Conservation (phyloP, 2,329 filamentous ascomycete genomes). For the Fusarium odoratissimum region DNA sequence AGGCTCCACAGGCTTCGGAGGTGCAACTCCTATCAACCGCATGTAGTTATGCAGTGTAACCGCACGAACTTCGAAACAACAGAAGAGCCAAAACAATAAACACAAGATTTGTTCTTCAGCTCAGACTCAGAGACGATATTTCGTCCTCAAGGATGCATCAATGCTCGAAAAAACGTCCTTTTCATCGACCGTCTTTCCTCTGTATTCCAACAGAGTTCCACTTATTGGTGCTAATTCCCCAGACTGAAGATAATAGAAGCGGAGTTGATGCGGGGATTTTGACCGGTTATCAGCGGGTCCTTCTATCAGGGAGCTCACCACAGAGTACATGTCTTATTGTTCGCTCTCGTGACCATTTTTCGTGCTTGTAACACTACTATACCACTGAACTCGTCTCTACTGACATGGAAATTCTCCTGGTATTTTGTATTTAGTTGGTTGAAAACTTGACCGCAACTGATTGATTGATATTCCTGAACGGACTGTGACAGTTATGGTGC, state of each 20-base stretch:
- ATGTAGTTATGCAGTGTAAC: not conserved
- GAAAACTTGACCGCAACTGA: not conserved
- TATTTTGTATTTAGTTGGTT: not conserved
- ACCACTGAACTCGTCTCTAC: not conserved
- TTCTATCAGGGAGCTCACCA: not conserved
- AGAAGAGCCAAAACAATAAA: not conserved
- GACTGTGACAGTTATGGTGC: constrained; percentile 49
- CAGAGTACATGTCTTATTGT: constrained; percentile 3
- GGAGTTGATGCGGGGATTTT: constrained; percentile 29
- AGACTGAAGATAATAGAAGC: constrained; percentile 10
- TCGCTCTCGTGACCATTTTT: constrained; percentile 6
- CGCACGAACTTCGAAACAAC: not conserved
- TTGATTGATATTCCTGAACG: not conserved
- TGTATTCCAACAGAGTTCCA: not conserved
- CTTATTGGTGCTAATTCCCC: constrained; percentile 5
- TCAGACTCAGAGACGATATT: not conserved
- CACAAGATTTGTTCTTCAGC: not conserved
- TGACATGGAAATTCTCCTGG: not conserved
- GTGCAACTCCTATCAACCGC: not conserved
- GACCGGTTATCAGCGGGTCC: constrained; percentile 37
- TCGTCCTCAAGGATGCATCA: not conserved
- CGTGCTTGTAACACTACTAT: not conserved
- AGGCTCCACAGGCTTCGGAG: constrained; percentile 3
- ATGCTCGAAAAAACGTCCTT: not conserved
- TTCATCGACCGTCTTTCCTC: not conserved